Evolutionary conservation across 176 grass and related monocot genomes (phyloP), one percentile per base, ranked within the genome.

Genomic region (Elaeis guineensis): DNA sequence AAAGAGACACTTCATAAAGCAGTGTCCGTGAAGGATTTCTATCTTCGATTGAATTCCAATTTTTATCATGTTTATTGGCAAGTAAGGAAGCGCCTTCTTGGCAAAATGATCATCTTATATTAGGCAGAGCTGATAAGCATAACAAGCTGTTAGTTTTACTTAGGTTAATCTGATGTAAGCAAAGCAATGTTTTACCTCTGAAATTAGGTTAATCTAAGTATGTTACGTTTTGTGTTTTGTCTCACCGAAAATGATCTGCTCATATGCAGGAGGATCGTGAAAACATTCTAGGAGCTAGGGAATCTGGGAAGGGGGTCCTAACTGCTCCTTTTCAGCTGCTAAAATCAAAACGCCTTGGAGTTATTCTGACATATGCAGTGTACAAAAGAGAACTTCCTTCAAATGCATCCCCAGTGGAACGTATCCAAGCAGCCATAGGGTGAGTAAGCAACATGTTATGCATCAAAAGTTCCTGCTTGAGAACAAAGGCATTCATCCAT

Each of bases 271-370:
- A 98, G 25, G 94, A 98, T 62, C 82, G 94, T 9, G 84, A 98
- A 3, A 98, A 98, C 50, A 89, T 98, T 25, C 51, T 98, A 57
- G 69, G 82, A 17, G 84, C 94, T 39, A 77, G 94, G 63, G 74
- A 65, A 76, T 92, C 85, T 24, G 94, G 88, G 24, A 98, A 92
- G 77, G 94, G 94, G 6, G 94, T 98, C 50, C 70, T 98, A 6
- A 98, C 94, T 62, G 87, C 94, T 28, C 94, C 94, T 48, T 92
- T 98, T 25, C 70, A 61, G 50, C 85, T 98, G 44, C 77, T 98
- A 48, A 98, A 98, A 59, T 82, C 79, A 14, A 92, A 85, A 72
- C 85, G 94, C 51, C 87, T 98, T 0, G 94, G 94, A 16, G 88
- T 98, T 54, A 98, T 98, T 63, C 80, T 62, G 19, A 98, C 94